phyloP scores from a whole-genome alignment of 1,284 basidiomycete genomes.

The Fomitopsis palustris region DNA sequence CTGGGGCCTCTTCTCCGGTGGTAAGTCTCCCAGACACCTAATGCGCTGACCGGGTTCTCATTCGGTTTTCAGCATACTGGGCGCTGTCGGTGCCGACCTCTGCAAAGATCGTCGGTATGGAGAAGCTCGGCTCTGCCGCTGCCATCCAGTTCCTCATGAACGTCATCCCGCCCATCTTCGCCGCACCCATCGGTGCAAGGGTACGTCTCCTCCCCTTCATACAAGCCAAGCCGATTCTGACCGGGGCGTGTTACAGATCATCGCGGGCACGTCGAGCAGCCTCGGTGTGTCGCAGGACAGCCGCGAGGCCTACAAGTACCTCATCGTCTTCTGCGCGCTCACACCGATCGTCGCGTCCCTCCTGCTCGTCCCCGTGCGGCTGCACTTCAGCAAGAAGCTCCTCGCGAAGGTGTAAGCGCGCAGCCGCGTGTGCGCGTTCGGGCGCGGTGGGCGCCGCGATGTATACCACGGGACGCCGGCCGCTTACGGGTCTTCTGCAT shows the following conservation, averaged over 20 bases:
- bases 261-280: background rate
- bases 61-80: slow-evolving; percentile 2
- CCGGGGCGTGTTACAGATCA: background rate
- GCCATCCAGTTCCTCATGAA: slow-evolving; percentile 11
- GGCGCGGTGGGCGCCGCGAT: too few relatives aligned
- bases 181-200: slow-evolving; percentile 6
- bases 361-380: slow-evolving; percentile 6
- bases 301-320: slow-evolving; percentile 4
- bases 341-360: slow-evolving; percentile 1
- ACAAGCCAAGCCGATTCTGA: background rate
- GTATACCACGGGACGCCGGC: background rate
- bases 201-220: background rate
- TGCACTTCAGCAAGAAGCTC: slow-evolving; percentile 7
- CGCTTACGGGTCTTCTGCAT: background rate
- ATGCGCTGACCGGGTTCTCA: background rate
- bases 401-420: slow-evolving; percentile 4
- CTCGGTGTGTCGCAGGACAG: background rate
- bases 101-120: slow-evolving; percentile 8
- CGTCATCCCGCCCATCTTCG: slow-evolving; percentile 10
- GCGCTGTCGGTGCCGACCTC: slow-evolving; percentile 2
- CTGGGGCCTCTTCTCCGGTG: slow-evolving; percentile 5
- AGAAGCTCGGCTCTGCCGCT: slow-evolving; percentile 7
- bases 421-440: too few relatives aligned
- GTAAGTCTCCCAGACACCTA: background rate
- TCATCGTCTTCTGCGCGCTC: slow-evolving; percentile 8